Evolutionary conservation across 768 basidiomycete species (phyloP).

Genomic region (Lentinula lateritia): DNA sequence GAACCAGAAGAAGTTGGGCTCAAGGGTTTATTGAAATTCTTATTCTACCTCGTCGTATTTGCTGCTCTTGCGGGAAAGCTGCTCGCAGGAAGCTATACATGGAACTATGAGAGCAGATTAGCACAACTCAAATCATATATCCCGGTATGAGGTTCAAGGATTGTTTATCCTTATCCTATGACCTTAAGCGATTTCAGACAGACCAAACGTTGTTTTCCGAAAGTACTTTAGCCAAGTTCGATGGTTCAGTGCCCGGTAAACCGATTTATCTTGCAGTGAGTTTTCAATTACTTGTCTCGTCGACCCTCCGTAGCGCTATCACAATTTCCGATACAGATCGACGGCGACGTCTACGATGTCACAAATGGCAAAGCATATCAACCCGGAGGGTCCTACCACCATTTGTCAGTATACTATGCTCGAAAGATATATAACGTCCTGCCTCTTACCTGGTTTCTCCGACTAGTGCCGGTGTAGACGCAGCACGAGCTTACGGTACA

Average conservation of each 20-base stretch:
- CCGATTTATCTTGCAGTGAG: constrained; percentile 85
- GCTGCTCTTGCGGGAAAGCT: constrained; percentile 69
- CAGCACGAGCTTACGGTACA: constrained; percentile 86
- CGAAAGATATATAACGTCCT: constrained; percentile 5
- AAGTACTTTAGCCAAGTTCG: constrained; percentile 53
- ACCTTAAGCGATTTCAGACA: constrained; percentile 26
- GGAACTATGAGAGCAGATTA: constrained; percentile 75
- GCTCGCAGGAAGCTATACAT: constrained; percentile 79
- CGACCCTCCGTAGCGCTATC: background rate
- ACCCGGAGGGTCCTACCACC: constrained; percentile 79
- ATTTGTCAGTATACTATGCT: constrained; percentile 42
- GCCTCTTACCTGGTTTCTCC: constrained; percentile 13
- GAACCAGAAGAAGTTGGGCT: constrained; percentile 51
- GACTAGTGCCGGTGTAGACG: constrained; percentile 72
- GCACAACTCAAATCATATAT: constrained; percentile 51
- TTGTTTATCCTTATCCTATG: background rate
- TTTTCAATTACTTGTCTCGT: constrained; percentile 10
- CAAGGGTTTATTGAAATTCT: constrained; percentile 63
- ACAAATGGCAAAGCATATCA: constrained; percentile 78
- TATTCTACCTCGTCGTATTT: constrained; percentile 50
- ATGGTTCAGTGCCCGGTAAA: constrained; percentile 55
- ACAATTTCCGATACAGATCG: constrained; percentile 51
- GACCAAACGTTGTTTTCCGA: constrained; percentile 75
- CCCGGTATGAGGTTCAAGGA: constrained; percentile 39
- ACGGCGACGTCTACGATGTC: constrained; percentile 91